phyloP scores from a whole-genome alignment of 768 basidiomycete genomes.

The Mycena rebaudengoi region DNA sequence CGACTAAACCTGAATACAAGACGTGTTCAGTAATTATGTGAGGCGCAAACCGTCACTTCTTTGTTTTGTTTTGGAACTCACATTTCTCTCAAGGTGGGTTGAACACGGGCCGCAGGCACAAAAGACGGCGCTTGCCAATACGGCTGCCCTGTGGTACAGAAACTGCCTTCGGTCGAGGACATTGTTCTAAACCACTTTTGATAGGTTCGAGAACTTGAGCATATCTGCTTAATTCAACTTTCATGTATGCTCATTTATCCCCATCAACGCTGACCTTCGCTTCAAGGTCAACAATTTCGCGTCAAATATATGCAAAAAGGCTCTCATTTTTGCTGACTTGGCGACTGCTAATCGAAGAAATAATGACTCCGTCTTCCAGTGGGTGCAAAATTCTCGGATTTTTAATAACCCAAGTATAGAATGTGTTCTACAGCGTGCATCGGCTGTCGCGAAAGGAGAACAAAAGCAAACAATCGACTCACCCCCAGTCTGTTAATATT shows the following conservation, averaged over 20 bases:
- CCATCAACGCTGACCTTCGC: conserved; percentile 5
- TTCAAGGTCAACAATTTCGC: conserved; percentile 85
- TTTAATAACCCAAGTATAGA: conserved; percentile 51
- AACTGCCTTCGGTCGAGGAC: conserved; percentile 54
- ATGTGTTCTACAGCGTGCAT: conserved; percentile 85
- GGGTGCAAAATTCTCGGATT: conserved; percentile 42
- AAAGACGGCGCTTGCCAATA: conserved; percentile 73
- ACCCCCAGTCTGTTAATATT: conserved; percentile 67
- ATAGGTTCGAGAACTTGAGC: conserved; percentile 84
- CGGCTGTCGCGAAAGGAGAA: conserved; percentile 71
- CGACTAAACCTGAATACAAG: conserved; percentile 77
- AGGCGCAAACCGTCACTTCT: conserved; percentile 36
- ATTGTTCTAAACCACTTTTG: conserved; percentile 4
- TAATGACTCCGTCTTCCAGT: conserved; percentile 72
- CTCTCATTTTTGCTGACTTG: conserved; percentile 73
- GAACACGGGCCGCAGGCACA: conserved; percentile 85
- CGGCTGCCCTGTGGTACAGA: conserved; percentile 96
- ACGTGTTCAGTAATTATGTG: conserved; percentile 97
- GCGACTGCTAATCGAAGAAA: conserved; percentile 79
- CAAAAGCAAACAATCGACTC: conserved; percentile 84
- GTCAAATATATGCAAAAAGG: conserved; percentile 98
- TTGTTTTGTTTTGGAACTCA: not conserved
- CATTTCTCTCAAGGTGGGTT: conserved; percentile 95
- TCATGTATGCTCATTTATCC: conserved; percentile 66
- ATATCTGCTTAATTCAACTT: conserved; percentile 87